Percentiles rank a stretch among this genome's conserved stretches.
Evolutionary conservation across 192 early-diverging fungal genomes (phyloP).

Genomic region (Entomortierella lignicola): DNA sequence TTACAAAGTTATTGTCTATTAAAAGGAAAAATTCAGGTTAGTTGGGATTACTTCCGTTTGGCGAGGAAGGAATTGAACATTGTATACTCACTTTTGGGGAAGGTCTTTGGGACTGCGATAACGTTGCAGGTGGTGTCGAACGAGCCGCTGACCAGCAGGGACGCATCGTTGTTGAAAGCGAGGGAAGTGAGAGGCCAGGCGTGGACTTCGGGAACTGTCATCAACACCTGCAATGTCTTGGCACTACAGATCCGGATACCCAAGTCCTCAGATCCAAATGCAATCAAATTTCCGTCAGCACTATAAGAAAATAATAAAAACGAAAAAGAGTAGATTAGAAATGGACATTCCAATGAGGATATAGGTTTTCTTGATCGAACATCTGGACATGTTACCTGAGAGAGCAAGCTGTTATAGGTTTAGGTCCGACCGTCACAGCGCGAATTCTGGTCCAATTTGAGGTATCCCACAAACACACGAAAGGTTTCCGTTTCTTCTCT

Average conservation of each 20-base stretch:
- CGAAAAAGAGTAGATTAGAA: background rate
- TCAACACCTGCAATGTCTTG: slow-evolving; percentile 65
- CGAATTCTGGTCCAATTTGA: slow-evolving; percentile 66
- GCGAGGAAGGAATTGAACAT: too few relatives aligned
- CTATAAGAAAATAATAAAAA: slow-evolving; percentile 60
- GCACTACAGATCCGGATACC: slow-evolving; percentile 75
- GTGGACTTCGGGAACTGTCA: slow-evolving; percentile 77
- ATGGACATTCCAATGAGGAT: background rate
- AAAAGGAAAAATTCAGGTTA: too few relatives aligned
- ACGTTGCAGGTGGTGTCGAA: slow-evolving; percentile 81
- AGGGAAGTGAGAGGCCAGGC: slow-evolving; percentile 83
- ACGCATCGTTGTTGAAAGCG: slow-evolving; percentile 73
- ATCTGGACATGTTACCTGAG: slow-evolving; percentile 60
- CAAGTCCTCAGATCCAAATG: slow-evolving; percentile 79
- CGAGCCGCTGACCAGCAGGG: slow-evolving; percentile 80
- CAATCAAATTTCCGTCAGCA: slow-evolving; percentile 74
- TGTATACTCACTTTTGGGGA: slow-evolving; percentile 26
- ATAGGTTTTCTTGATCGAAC: too few relatives aligned
- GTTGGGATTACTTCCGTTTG: too few relatives aligned
- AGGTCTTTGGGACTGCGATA: slow-evolving; percentile 65
- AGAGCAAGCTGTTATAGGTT: slow-evolving; percentile 74
- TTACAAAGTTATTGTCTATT: slow-evolving; percentile 40
- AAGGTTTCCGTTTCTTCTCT: slow-evolving; percentile 61
- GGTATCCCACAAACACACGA: slow-evolving; percentile 70
- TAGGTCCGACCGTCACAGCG: slow-evolving; percentile 60